These are phyloP conservation scores for Penicillium sp. DNA, from an alignment of 2,329 filamentous ascomycete species.

Conservation along the genomic window DNA sequence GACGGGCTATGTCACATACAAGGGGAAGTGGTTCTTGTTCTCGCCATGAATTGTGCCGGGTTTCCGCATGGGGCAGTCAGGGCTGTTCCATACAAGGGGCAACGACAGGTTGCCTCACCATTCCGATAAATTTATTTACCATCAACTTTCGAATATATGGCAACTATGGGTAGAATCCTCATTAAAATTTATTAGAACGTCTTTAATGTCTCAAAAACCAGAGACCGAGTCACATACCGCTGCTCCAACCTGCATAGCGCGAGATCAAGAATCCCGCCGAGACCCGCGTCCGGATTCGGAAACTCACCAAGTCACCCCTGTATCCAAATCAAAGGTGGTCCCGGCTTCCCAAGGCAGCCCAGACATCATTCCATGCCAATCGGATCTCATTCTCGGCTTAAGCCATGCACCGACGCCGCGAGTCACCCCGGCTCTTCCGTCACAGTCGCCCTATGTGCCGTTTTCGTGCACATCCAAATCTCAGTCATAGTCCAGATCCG, in stretches of 20 bases:
- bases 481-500: slow-evolving; percentile 1
- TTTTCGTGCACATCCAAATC: slow-evolving; percentile 6
- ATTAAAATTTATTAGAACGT: no score
- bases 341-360: neutral
- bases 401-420: neutral
- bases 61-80: no score
- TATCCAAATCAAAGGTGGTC: neutral
- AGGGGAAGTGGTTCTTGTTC: no score
- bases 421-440: neutral
- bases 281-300: neutral
- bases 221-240: no score
- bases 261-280: neutral
- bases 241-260: neutral
- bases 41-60: no score
- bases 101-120: no score
- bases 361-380: neutral
- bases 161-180: no score
- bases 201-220: no score
- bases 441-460: neutral
- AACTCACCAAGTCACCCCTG: neutral
- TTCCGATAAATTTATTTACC: no score
- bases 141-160: no score
- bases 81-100: no score
- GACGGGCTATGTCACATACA: no score
- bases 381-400: neutral